These are phyloP conservation scores for Auriscalpium orientale DNA, from an alignment of 768 basidiomycete genomes.

Conservation along the genomic window DNA sequence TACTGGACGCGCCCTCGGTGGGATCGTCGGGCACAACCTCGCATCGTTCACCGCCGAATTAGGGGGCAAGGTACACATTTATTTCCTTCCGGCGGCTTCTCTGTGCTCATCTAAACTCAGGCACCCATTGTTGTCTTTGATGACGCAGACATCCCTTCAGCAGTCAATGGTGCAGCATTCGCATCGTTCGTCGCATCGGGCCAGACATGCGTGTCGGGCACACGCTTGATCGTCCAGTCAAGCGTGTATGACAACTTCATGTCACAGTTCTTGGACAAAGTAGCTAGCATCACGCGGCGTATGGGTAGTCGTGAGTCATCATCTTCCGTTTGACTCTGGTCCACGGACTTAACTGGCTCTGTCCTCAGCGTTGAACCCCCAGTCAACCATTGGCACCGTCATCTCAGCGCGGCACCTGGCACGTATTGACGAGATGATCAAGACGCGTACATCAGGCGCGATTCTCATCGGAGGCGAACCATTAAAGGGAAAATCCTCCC, in stretches of 20 bases:
- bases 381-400: conserved; percentile 73
- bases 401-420: conserved; percentile 60
- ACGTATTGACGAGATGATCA: conserved; percentile 53
- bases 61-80: conserved; percentile 61
- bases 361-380: conserved; percentile 55
- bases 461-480: conserved; percentile 59
- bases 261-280: conserved; percentile 51
- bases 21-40: conserved; percentile 66
- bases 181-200: conserved; percentile 83
- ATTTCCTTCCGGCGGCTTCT: no score
- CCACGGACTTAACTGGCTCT: neutral
- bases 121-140: conserved; percentile 76
- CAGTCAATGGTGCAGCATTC: conserved; percentile 79
- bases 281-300: conserved; percentile 48
- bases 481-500: conserved; percentile 50
- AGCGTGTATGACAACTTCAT: conserved; percentile 65
- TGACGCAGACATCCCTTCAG: conserved; percentile 65
- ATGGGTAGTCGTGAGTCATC: conserved; percentile 64
- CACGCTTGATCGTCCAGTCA: conserved; percentile 70
- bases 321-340: neutral
- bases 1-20: conserved; percentile 69
- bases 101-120: conserved; percentile 26
- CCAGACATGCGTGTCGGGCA: conserved; percentile 90
- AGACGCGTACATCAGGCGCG: conserved; percentile 35
- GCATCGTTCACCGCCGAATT: conserved; percentile 76